phyloP scores from a whole-genome alignment of 441 rosid genomes.

The Cnidoscolus chayamansa region DNA sequence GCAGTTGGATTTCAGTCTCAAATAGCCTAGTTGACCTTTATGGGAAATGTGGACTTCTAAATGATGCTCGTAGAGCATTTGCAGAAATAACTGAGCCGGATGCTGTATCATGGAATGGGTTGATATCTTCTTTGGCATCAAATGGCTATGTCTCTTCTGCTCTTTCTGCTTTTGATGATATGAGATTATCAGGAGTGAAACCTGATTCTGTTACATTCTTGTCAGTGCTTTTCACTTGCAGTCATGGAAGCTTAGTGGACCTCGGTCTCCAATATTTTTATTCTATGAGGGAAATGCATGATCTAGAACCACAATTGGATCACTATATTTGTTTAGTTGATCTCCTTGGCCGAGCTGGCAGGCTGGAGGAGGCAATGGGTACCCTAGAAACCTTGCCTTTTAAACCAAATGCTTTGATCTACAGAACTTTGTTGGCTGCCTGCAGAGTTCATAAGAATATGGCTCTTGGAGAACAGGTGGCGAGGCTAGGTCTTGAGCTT shows the following conservation, averaged over 20 bases:
- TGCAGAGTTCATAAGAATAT: conserved; percentile 39
- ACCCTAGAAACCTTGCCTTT: conserved; percentile 29
- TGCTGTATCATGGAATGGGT: conserved; percentile 38
- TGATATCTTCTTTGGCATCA: conserved; percentile 28
- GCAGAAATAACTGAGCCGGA: conserved; percentile 30
- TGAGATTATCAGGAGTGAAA: conserved; percentile 24
- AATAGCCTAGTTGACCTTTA: conserved; percentile 28
- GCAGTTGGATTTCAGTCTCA: conserved; percentile 22
- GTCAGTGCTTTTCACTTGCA: conserved; percentile 29
- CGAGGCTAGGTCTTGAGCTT: conserved; percentile 52
- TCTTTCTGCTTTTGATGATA: conserved; percentile 30
- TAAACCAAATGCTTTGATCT: conserved; percentile 23
- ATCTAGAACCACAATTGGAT: conserved; percentile 20
- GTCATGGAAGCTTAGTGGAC: conserved; percentile 28
- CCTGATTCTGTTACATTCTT: conserved; percentile 33
- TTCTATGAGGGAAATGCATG: conserved; percentile 27
- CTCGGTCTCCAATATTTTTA: conserved; percentile 28
- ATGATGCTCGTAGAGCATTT: conserved; percentile 28
- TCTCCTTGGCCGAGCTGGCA: conserved; percentile 33
- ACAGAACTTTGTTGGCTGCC: conserved; percentile 30
- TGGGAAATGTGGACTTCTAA: conserved; percentile 21
- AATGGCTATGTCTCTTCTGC: conserved; percentile 23
- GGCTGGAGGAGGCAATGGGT: conserved; percentile 26
- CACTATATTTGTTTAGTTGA: conserved; percentile 30
- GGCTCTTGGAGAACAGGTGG: conserved; percentile 63